Evolutionary conservation across 768 basidiomycete species (phyloP), one percentile per base, ranked within the genome.

Genomic region (Lactarius akahatsu): DNA sequence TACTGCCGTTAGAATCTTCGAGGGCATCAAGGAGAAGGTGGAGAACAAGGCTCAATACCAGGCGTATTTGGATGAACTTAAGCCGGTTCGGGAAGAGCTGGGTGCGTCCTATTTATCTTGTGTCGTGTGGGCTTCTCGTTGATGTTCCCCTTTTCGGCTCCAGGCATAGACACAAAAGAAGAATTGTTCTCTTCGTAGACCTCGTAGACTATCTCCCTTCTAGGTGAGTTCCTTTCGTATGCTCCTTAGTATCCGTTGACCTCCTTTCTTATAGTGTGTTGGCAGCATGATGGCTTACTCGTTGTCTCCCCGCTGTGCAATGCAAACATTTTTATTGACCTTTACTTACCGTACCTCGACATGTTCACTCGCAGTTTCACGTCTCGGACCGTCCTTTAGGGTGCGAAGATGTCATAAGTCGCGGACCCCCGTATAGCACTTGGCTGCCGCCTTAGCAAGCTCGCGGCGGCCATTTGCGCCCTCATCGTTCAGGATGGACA

Each of bases 1-100:
- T 52, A 99, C 97, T 47, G 96, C 96, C 50, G 94, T 99, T 65
- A 84, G 97, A 68, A 84, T 98, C 72, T 92, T 98, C 74, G 96
- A 98, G 83, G 97, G 96, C 67, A 77, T 99, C 73, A 89, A 86
- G 81, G 94, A 95, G 79, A 98, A 99, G 83, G 95, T 98, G 57
- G 97, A 99, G 83, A 98, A 96, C 81, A 91, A 91, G 81, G 80
- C 86, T 65, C 97, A 98, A 79, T 98, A 98, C 76, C 82, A 94
- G 81, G 87, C 89, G 38, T 98, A 99, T 77, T 80, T 99, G 75
- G 86, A 92, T 16, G 96, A 98, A 79, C 83, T 97, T 72, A 93
- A 91, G 78, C 83, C 86, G 61, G 80, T 97, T 70, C 85, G 92
- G 71, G 88, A 96, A 75, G 96, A 99, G 81, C 84, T 99, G 66